Base-by-base conservation (phyloP, 1,284 basidiomycete genomes). In the Taiwanofungus camphoratus region DNA sequence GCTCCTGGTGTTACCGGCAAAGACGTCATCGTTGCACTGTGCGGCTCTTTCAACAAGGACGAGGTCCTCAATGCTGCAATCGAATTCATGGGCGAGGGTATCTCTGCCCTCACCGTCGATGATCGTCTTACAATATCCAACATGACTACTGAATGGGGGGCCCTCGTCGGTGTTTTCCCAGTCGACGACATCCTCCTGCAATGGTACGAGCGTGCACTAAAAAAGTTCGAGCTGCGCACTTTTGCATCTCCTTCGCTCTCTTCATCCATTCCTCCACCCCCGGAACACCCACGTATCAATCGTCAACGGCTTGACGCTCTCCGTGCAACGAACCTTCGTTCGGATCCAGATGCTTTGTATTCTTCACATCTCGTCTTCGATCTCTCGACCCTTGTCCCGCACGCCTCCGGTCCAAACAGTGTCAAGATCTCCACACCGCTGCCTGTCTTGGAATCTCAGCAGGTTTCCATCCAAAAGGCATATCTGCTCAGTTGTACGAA, bases 131-230 rank as follows among this genome's bases (percentile, higher is more conserved):
- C 95, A 0, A 98, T 99, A 51, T 75, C 92, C 24, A 96, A 96
- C 65, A 99, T 99, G 95, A 98, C 95, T 3, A 99, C 96, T 13
- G 95, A 99, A 63, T 99, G 95, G 95, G 95, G 95, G 39, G 95
- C 95, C 1, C 79, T 99, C 1, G 92, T 83, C 5, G 95, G 95
- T 32, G 82, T 97, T 11, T 99, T 99, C 71, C 94, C 95, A 0
- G 86, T 93, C 7, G 95, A 99, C 62, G 74, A 82, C 26, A 79
- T 79, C 12, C 77, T 92, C 5, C 62, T 94, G 29, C 63, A 81
- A 19, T 99, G 94, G 94, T 99, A 99, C 64, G 85, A 92, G 44
- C 67, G 70, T n/a, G 70, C 79, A 20, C 67, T 96, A 49, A 75
- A 74, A 51, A 89, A 84, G 63, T 73, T 90, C 37, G 89, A 95